phyloP scores from a whole-genome alignment of 2,329 filamentous ascomycete species.

The Fusarium odoratissimum region DNA sequence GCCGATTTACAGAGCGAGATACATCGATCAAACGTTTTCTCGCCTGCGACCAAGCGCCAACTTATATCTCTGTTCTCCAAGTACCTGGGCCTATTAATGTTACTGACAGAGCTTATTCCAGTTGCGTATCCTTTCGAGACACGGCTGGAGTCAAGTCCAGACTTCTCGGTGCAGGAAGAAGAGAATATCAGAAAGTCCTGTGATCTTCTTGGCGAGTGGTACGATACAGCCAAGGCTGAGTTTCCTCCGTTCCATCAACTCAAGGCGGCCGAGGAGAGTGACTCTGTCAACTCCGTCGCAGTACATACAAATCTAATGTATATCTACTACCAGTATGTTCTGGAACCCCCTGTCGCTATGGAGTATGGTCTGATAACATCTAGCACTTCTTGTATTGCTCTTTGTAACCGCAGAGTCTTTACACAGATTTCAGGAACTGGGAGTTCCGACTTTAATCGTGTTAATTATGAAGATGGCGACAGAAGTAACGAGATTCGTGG shows the following conservation, averaged over 20 bases:
- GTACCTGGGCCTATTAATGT: background rate
- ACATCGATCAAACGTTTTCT: background rate
- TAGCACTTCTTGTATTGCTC: background rate
- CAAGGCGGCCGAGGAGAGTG: fast-evolving
- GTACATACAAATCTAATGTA: background rate
- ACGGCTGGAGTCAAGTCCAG: background rate
- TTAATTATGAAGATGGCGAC: fast-evolving
- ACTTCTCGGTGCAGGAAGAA: background rate
- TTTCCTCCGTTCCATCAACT: background rate
- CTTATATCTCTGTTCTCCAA: background rate
- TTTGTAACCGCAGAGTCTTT: background rate
- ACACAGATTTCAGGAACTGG: background rate
- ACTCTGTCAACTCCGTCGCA: background rate
- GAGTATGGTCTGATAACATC: fast-evolving
- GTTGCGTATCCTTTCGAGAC: background rate
- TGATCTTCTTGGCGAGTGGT: background rate
- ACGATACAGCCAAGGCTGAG: background rate
- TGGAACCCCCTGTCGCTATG: fast-evolving
- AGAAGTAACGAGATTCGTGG: background rate
- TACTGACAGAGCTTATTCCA: background rate
- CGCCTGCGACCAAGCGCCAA: background rate
- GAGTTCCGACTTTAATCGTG: background rate
- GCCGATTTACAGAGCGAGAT: background rate
- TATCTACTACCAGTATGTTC: background rate
- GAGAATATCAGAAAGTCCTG: background rate